These are phyloP conservation scores for Backusella luteola DNA, from an alignment of 192 early-diverging fungal genomes.

Conservation along the genomic window DNA sequence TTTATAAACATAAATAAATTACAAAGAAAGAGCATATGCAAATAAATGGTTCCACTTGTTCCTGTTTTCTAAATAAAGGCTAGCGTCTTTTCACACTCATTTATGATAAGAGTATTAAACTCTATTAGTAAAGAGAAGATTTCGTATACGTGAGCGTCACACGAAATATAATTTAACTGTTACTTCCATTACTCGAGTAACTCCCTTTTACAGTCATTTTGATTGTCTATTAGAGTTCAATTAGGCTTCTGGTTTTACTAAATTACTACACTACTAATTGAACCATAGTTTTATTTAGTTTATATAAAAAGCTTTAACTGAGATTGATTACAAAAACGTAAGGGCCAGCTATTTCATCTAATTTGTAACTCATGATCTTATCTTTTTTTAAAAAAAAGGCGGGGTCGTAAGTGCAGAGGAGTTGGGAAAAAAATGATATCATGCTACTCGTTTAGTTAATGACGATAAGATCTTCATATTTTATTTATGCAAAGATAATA, in stretches of 20 bases:
- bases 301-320: not conserved
- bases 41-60: not conserved
- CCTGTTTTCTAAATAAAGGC: not conserved
- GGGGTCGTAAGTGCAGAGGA: not conserved
- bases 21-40: not conserved
- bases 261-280: not conserved
- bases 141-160: not conserved
- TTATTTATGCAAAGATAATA: conserved; percentile 2
- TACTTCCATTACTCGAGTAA: not conserved
- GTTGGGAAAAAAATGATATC: not conserved
- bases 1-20: not conserved
- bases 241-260: not conserved
- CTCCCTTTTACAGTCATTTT: not conserved
- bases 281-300: not conserved
- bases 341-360: not conserved
- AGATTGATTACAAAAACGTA: not conserved
- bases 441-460: not conserved
- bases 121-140: not conserved
- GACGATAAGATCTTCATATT: conserved; percentile 5
- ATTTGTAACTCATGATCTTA: conserved; percentile 1
- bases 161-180: not conserved
- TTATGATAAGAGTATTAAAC: not conserved
- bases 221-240: not conserved
- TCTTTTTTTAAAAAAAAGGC: not conserved
- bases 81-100: not conserved